These are phyloP conservation scores for Epichloe baconii DNA, from an alignment of 2,329 filamentous ascomycete genomes.

Conservation along the genomic window DNA sequence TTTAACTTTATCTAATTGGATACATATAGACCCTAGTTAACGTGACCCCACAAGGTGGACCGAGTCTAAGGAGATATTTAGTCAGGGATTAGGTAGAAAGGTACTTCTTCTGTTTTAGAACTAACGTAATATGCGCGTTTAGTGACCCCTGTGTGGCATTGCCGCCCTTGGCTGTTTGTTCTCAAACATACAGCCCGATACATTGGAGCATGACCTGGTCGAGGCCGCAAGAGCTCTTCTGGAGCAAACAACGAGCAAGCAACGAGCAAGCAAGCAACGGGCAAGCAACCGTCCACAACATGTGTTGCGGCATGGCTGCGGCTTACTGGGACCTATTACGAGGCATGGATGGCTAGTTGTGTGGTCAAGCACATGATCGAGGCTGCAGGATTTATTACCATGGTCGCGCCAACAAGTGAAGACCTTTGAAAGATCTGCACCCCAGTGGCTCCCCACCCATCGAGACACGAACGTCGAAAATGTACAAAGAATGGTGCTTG, in stretches of 20 bases:
- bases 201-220: too few relatives aligned
- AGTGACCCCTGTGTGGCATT: slow-evolving; percentile 27
- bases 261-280: background rate
- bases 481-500: slow-evolving; percentile 30
- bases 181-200: slow-evolving; percentile 17
- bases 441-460: background rate
- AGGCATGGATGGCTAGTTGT: slow-evolving; percentile 44
- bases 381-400: slow-evolving; percentile 35
- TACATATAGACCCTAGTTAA: too few relatives aligned
- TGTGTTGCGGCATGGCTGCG: slow-evolving; percentile 39
- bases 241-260: too few relatives aligned
- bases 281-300: slow-evolving; percentile 6
- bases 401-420: slow-evolving; percentile 17
- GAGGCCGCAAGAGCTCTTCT: too few relatives aligned
- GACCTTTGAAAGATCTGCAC: slow-evolving; percentile 13
- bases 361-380: slow-evolving; percentile 45
- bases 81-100: too few relatives aligned
- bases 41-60: too few relatives aligned
- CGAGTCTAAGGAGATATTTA: too few relatives aligned
- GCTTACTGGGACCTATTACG: slow-evolving; percentile 38
- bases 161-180: slow-evolving; percentile 41
- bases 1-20: too few relatives aligned
- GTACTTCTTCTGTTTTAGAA: too few relatives aligned
- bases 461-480: slow-evolving; percentile 21
- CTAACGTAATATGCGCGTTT: too few relatives aligned